Base-by-base conservation (phyloP, 768 basidiomycete genomes). In the Psilocybe cubensis region DNA sequence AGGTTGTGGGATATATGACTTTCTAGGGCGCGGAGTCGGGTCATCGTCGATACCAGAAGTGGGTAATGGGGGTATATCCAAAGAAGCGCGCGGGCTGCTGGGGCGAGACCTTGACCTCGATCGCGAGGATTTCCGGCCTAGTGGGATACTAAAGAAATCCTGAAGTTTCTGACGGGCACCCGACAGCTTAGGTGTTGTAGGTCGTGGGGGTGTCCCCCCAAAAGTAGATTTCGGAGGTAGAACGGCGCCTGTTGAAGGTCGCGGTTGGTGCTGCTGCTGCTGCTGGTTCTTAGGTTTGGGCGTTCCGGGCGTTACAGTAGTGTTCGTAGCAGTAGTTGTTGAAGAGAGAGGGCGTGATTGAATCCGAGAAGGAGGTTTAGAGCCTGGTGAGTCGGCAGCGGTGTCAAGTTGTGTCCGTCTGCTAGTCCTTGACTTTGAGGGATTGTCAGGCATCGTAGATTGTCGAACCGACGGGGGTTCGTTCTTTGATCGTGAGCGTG, bases 331-430 rank as follows among this genome's bases (percentile, higher is more conserved):
- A 17, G 83, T 83, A 0, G 87, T 87, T 0, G 83, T 85, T 20
- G 84, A 81, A 2, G 88, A 89, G 21, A 91, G 72, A 3, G 89
- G 89, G 5, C 88, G 82, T 20, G 83, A 85, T 57, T 76, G 74
- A 55, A 81, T 57, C 55, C 85, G 80, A 4, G 80, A 73, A 23
- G 74, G 62, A 1, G 84, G 82, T 65, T 83, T 82, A 24, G 82
- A 74, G 46, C 70, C 71, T 4, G 70, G 59, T 18, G 70, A 61
- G 8, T 70, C 61, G 23, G 31, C 17, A 17, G 53, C 41, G 52
- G 38, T 52, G 58, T 48, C 46, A 35, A 42, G 54, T 53, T 53
- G 44, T 55, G 58, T 50, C 38, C 40, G 58, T 52, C 50, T 57
- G 44, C 49, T 60, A 60, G 43, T 5, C n/a, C 38, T 47, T 42